A percentile compares a stretch with the other conserved stretches of the same genome.
Evolutionary conservation across 2,329 filamentous ascomycete genomes (phyloP).

Genomic region (Penicillium nordicum): DNA sequence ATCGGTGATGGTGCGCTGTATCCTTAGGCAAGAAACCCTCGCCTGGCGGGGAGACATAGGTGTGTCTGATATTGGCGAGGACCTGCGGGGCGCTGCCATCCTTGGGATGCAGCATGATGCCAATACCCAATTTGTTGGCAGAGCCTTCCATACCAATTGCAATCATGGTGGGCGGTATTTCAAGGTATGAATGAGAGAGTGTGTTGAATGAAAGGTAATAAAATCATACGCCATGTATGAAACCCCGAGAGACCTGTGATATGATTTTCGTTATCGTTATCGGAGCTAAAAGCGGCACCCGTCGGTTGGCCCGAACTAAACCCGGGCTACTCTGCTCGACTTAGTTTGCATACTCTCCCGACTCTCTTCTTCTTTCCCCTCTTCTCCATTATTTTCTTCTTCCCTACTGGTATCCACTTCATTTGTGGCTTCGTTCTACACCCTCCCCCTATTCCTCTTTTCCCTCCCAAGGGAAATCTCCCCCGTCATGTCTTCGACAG

Average conservation of each 20-base stretch:
- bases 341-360: constrained; percentile 11
- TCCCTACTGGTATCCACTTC: constrained; percentile 8
- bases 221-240: background rate
- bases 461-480: constrained; percentile 7
- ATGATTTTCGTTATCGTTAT: constrained; percentile 15
- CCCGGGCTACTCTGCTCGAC: constrained; percentile 7
- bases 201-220: background rate
- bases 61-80: constrained; percentile 91
- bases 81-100: constrained; percentile 59
- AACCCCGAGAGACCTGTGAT: background rate
- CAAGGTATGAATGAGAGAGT: background rate
- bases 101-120: constrained; percentile 74
- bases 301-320: constrained; percentile 13
- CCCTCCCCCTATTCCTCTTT: constrained; percentile 9
- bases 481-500: constrained; percentile 33
- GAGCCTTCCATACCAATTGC: constrained; percentile 81
- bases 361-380: constrained; percentile 19
- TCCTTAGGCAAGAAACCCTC: constrained; percentile 96
- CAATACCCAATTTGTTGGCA: constrained; percentile 95
- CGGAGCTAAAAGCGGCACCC: constrained; percentile 8
- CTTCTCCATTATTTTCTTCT: constrained; percentile 9
- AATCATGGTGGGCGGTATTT: constrained; percentile 49
- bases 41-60: constrained; percentile 85
- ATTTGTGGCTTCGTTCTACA: background rate
- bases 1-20: constrained; percentile 85